Conservation (phyloP, 805 yeast genomes). For the Lipomyces mesembrius region DNA sequence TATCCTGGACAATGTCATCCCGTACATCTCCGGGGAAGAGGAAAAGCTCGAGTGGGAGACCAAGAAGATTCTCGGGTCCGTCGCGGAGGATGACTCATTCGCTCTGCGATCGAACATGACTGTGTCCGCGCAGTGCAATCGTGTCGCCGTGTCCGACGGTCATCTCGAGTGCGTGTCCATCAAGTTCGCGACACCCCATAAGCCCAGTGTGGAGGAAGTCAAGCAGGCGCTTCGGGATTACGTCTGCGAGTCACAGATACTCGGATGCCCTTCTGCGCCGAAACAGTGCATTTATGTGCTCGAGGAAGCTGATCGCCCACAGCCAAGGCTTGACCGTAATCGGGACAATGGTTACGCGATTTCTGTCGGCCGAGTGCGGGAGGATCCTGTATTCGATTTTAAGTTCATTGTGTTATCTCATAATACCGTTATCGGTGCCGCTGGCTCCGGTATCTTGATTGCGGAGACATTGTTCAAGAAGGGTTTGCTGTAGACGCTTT, state of each 20-base stretch:
- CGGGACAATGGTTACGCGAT: conserved; percentile 94
- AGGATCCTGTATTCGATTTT: conserved; percentile 88
- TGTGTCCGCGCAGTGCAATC: conserved; percentile 94
- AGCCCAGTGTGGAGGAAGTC: conserved; percentile 83
- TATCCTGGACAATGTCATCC: conserved; percentile 90
- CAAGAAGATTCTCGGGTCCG: conserved; percentile 82
- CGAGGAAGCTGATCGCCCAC: conserved; percentile 93
- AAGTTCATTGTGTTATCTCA: conserved; percentile 98
- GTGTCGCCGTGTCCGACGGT: conserved; percentile 97
- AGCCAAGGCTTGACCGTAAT: conserved; percentile 95
- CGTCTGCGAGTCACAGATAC: conserved; percentile 76
- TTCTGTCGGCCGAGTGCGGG: conserved; percentile 91
- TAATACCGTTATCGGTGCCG: conserved; percentile 97
- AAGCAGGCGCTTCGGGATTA: conserved; percentile 72
- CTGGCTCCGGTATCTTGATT: conserved; percentile 95
- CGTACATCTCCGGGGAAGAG: conserved; percentile 95
- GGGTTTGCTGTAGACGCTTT: conserved; percentile 58
- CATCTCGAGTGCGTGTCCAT: conserved; percentile 95
- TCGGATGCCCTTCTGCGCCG: conserved; percentile 92
- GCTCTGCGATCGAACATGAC: conserved; percentile 68
- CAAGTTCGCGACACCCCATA: conserved; percentile 76
- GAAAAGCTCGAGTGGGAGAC: conserved; percentile 99
- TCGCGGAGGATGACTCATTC: conserved; percentile 58
- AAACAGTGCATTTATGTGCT: conserved; percentile 87
- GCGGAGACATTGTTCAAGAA: conserved; percentile 87